Conservation (phyloP, 2,329 filamentous ascomycete genomes). For the Pseudogymnoascus sp. region DNA sequence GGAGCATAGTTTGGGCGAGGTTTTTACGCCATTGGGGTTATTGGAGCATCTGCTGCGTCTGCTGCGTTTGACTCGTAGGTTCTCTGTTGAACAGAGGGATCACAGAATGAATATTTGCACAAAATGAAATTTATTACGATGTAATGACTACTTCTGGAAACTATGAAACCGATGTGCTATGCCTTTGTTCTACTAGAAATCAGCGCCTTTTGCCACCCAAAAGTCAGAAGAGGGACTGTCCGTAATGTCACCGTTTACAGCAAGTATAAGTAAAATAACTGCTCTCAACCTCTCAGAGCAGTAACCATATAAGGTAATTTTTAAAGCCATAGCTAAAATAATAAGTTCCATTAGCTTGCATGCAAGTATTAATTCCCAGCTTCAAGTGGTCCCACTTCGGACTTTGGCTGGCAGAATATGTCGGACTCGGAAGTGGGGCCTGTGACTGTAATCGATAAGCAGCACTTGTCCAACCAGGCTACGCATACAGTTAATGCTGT, state of each 20-base stretch:
- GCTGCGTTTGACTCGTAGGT: not conserved
- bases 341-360: not conserved
- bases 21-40: conserved; percentile 4
- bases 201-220: not conserved
- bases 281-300: not conserved
- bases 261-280: not conserved
- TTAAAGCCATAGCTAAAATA: not conserved
- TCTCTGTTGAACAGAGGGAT: not conserved
- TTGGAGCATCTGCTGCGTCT: not conserved
- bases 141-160: not conserved
- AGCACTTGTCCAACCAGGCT: not conserved
- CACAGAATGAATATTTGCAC: not conserved
- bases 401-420: not conserved
- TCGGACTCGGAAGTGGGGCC: not conserved
- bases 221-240: not conserved
- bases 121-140: not conserved
- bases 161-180: not conserved
- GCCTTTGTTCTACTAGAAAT: not conserved
- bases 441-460: not conserved
- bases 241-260: not conserved
- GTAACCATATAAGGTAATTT: not conserved
- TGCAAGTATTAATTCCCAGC: not conserved
- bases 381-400: not conserved
- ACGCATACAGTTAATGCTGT: not conserved
- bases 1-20: conserved; percentile 7